Base-by-base conservation (phyloP, 2,329 filamentous ascomycete genomes). In the Colletotrichum karsti region DNA sequence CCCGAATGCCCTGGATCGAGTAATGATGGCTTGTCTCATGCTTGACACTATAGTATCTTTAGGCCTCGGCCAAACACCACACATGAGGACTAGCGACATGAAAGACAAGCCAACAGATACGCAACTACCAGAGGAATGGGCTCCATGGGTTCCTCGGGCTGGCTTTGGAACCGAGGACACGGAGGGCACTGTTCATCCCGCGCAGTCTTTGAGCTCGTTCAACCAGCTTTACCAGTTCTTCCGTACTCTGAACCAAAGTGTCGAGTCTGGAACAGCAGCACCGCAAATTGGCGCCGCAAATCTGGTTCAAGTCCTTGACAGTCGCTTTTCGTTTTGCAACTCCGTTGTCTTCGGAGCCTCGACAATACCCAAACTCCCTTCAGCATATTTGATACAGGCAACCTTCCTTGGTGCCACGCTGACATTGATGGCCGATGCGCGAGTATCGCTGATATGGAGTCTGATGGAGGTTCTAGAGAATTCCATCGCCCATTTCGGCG, bases 101-200 rank as follows among this genome's bases (percentile, higher is more conserved):
- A 76, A 78, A 39, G 74, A 76, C 56, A 66, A 84, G 30, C 84
- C 84, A 3, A 79, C 92, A 3, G 83, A 88, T 26, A 90, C 92
- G 75, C 89, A 92, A 72, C 90, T 90, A 1, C 79, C 91, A 20
- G 92, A 93, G 73, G 91, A 93, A 78, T 93, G 91, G 91, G 89
- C 92, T 71, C 88, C 90, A 1, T 94, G 92, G 92, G 83, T 84
- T 18, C 87, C 89, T 26, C 82, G 83, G 67, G 72, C 75, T 4
- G 80, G 77, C 3, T 82, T 83, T 54, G 79, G 80, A 5, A 48
- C 67, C 54, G 48, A 57, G 15, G 28, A 63, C 60, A 26, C 39
- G 30, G 54, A 63, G 24, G 62, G 55, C 48, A 33, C 73, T 9
- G 57, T 74, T 26, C 58, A 59, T 48, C 74, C 77, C 2, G 76